These are phyloP conservation scores for Juglanconis sp. DNA, from an alignment of 2,329 filamentous ascomycete genomes.

Conservation along the genomic window DNA sequence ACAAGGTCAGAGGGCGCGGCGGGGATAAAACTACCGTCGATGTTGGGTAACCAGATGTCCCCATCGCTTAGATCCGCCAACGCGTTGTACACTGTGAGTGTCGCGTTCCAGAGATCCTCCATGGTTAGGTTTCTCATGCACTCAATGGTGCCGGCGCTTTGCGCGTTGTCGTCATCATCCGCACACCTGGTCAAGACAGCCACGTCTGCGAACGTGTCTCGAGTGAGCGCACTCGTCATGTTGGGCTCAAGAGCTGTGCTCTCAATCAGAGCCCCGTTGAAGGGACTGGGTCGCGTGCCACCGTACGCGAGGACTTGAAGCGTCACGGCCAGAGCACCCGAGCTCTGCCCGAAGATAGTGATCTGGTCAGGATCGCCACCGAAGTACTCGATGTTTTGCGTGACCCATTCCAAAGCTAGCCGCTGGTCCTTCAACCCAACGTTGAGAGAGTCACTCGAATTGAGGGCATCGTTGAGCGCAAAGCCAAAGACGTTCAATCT, in stretches of 20 bases:
- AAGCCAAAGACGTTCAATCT: conserved; percentile 1
- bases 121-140: neutral
- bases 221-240: neutral
- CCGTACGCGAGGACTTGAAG: neutral
- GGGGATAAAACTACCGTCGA: neutral
- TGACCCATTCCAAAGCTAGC: conserved; percentile 37
- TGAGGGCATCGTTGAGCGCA: neutral
- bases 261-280: neutral
- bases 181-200: neutral
- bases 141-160: neutral
- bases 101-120: neutral
- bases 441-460: conserved; percentile 20
- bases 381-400: conserved; percentile 36
- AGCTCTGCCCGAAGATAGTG: conserved; percentile 39
- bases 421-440: conserved; percentile 38
- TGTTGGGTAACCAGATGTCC: neutral
- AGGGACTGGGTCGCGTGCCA: neutral
- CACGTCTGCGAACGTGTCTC: neutral
- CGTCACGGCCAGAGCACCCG: neutral
- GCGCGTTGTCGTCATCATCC: neutral
- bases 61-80: neutral
- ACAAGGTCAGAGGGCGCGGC: neutral
- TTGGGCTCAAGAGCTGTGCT: neutral
- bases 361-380: conserved; percentile 37
- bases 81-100: neutral